Evolutionary conservation across 345 rosid genomes (phyloP), one percentile per base, ranked within the genome.

Genomic region (Carallia pectinifolia): DNA sequence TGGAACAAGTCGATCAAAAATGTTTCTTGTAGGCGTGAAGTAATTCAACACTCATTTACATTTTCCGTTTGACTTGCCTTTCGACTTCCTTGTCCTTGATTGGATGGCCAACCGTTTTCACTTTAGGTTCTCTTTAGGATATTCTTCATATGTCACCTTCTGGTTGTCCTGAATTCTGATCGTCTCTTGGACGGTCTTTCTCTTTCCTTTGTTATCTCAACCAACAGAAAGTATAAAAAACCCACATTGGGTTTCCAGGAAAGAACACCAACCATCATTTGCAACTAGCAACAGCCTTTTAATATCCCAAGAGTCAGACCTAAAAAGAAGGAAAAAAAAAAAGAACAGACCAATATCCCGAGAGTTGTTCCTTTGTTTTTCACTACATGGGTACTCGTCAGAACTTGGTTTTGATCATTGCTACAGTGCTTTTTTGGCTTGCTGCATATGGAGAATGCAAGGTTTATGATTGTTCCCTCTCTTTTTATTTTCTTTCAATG

Each of bases 401-500:
- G 6, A 75, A 61, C 31, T 27, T 80, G 16, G 13, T 76, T 65
- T 47, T 73, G 61, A 60, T 73, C 36, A 62, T 63, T 7, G 66
- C 70, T 44, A 38, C 67, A 19, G 62, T 61, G 23, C 67, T 84
- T n/a, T 27, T 70, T 53, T 34, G 60, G 37, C 70, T 65, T 64
- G 74, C 76, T 13, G 39, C 70, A 1, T 50, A 76, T 56, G 88
- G 90, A 62, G 68, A 78, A 66, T 84, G 95, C 84, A 73, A 65
- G 92, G 92, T 82, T 58, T 18, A 81, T 71, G 6, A 12, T 5
- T 37, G 55, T 66, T n/a, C 5, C 13, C 7, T 44, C 18, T 54
- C 15, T 1, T 7, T 58, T 66, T 39, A 23, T 23, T 23, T 23
- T 23, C 23, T 23, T 23, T 23, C 23, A 30, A 16, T 67, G 39